Base-by-base conservation (phyloP, 495 filamentous ascomycete genomes). In the Lindgomyces ingoldianus region DNA sequence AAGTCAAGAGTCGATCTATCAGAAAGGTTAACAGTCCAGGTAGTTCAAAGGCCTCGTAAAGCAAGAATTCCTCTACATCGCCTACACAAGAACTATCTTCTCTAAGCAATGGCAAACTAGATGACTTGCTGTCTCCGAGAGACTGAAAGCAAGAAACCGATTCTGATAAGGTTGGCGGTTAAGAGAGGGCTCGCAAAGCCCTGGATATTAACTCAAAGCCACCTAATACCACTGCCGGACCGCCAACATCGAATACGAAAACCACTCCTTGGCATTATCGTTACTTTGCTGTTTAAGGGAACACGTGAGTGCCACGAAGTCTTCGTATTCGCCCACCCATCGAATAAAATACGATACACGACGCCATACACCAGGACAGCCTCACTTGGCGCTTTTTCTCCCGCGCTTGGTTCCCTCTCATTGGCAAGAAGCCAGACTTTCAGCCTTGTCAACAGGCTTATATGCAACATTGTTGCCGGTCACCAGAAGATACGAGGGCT, bases 261-360 rank as follows among this genome's bases (percentile, higher is more conserved):
- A 29, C 18, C 26, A 29, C 36, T 19, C 30, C 52, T 55, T 55
- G 52, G 52, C 52, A 41, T 44, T 42, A 41, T 58, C 29, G 24
- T 30, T n/a, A n/a, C 45, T 29, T 45, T 47, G 14, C 6, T 21
- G 27, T 36, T 36, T 12, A 26, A 50, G 27, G 8, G 16, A 22
- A 19, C 42, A 59, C 42, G 42, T 59, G 42, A 30, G 56, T 19
- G 16, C 29, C 47, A 41, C 30, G 29, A 24, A 10, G 12, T 3
- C 24, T 19, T 51, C 47, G 46, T 60, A 52, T 51, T 52, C 57
- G 46, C 46, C 27, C 6, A 30, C 46, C 46, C 27, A 33, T 22
- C 29, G 24, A 52, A 12, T 25, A 16, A 24, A 39, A 41, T 52
- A 52, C 57, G 57, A 51, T 33, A 58, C 8, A 27, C 26, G 22